Evolutionary conservation across 2,329 filamentous ascomycete genomes (phyloP).

Genomic region (Fusarium dlaminii): DNA sequence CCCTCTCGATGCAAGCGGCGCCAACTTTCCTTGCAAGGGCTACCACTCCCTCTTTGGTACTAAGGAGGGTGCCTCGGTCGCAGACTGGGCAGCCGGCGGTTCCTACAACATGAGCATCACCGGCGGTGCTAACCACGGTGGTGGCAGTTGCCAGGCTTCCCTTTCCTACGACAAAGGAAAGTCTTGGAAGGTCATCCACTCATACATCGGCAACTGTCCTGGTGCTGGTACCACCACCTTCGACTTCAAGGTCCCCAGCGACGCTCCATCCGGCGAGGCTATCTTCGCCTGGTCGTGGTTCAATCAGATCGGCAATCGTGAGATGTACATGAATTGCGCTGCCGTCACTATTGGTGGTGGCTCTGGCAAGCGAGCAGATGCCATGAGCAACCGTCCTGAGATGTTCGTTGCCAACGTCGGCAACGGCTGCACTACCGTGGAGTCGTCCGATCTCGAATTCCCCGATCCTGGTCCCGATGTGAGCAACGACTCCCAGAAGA

Average conservation of each 20-base stretch:
- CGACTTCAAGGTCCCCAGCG: conserved; percentile 72
- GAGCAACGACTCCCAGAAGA: conserved; percentile 48
- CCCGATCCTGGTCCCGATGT: conserved; percentile 71
- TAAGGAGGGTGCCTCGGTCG: conserved; percentile 61
- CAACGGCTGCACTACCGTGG: conserved; percentile 67
- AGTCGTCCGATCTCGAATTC: conserved; percentile 68
- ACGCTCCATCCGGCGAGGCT: conserved; percentile 68
- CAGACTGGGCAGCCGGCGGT: conserved; percentile 69
- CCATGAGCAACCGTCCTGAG: conserved; percentile 67
- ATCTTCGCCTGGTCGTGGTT: conserved; percentile 82
- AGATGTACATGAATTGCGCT: conserved; percentile 91
- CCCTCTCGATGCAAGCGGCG: conserved; percentile 68
- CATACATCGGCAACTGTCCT: conserved; percentile 66
- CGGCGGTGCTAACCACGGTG: conserved; percentile 71
- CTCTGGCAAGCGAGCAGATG: conserved; percentile 45
- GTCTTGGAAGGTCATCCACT: conserved; percentile 74
- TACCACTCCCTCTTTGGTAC: conserved; percentile 61
- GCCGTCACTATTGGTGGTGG: conserved; percentile 67
- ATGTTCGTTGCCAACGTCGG: conserved; percentile 78
- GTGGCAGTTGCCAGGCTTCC: conserved; percentile 80
- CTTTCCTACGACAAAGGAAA: conserved; percentile 77
- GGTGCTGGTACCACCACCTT: conserved; percentile 59
- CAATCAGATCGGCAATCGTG: conserved; percentile 79
- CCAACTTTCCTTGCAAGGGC: conserved; percentile 82
- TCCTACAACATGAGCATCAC: conserved; percentile 70